These are phyloP conservation scores for Monosporascus sp. DNA, from an alignment of 2,329 filamentous ascomycete genomes.

Conservation along the genomic window DNA sequence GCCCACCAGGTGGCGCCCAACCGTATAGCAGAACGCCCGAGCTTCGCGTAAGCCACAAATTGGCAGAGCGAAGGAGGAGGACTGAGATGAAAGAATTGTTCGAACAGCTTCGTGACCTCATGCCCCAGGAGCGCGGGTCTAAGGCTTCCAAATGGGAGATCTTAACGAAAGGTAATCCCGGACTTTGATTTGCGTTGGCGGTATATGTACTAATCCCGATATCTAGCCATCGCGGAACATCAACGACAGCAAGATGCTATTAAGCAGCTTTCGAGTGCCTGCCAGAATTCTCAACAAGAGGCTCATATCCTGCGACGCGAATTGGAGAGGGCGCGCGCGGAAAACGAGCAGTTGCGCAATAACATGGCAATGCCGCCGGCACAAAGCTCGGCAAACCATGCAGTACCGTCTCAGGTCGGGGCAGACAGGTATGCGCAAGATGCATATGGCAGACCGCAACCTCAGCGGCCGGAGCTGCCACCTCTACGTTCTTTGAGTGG, in stretches of 20 bases:
- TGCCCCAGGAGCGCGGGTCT: conserved; percentile 74
- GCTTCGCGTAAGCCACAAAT: conserved; percentile 75
- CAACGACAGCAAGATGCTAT: conserved; percentile 47
- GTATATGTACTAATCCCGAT: conserved; percentile 12
- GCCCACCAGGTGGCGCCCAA: conserved; percentile 50
- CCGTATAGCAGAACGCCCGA: conserved; percentile 82
- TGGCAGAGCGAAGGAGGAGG: conserved; percentile 75
- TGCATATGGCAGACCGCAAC: conserved; percentile 19
- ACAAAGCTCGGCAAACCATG: conserved; percentile 16
- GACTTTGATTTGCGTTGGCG: neutral
- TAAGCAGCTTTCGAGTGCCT: conserved; percentile 41
- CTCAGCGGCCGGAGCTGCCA: conserved; percentile 45
- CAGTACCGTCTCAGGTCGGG: conserved; percentile 19
- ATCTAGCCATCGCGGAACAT: conserved; percentile 56
- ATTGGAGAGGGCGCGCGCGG: conserved; percentile 40
- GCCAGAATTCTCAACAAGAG: conserved; percentile 35
- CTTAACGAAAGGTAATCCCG: conserved; percentile 68
- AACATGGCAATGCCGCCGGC: conserved; percentile 18
- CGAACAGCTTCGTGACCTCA: conserved; percentile 70
- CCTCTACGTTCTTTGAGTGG: conserved; percentile 49
- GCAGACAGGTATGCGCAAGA: conserved; percentile 25
- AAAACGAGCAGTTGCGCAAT: conserved; percentile 41
- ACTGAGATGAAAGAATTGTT: conserved; percentile 89
- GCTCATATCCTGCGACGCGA: conserved; percentile 45
- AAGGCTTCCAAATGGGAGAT: conserved; percentile 92